Evolutionary conservation across 2,329 filamentous ascomycete genomes (phyloP), one percentile per base, ranked within the genome.

Genomic region (Sporothrix pallida): DNA sequence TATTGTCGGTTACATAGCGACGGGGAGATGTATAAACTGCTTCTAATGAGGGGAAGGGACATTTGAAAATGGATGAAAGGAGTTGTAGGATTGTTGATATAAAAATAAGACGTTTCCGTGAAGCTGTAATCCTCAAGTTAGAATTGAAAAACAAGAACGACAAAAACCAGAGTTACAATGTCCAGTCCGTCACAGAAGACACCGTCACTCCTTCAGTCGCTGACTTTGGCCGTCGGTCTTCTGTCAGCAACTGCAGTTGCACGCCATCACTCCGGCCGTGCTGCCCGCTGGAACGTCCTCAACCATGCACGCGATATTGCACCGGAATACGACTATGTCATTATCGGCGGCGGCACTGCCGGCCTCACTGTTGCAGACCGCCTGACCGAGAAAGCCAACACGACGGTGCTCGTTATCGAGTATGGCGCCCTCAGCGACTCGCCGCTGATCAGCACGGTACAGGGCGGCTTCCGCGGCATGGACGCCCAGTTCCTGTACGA

Each of bases 351-450:
- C 37, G 77, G 77, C 46, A 78, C 76, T 2, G 74, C 76, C 5
- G 77, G 77, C 1, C 71, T 78, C 17, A 77, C 77, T 1, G 74
- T 78, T 5, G 77, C 76, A 0, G 76, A 77, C 46, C 77, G 77
- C 5, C 77, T 78, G 9, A 78, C 74, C 8, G 76, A 78, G 44
- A 75, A 78, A 62, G 63, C 73, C 15, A 73, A 74, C 44, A 73
- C 52, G 9, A 73, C 74, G 2, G 77, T 77, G 26, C 74, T 78
- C 13, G 77, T 79, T 9, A 72, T 78, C 54, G 77, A 78, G 68
- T 76, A 75, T 52, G 78, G 77, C n/a, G 70, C 69, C 3, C 68
- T 76, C 0, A 72, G 75, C 72, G 75, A 78, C 67, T 76, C 77
- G 1, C n/a, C 77, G 5, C 8, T 75, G 70, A 72, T 79, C 75